These are phyloP conservation scores for Striga asiatica DNA, from an alignment of 257 asterid species.

Conservation along the genomic window DNA sequence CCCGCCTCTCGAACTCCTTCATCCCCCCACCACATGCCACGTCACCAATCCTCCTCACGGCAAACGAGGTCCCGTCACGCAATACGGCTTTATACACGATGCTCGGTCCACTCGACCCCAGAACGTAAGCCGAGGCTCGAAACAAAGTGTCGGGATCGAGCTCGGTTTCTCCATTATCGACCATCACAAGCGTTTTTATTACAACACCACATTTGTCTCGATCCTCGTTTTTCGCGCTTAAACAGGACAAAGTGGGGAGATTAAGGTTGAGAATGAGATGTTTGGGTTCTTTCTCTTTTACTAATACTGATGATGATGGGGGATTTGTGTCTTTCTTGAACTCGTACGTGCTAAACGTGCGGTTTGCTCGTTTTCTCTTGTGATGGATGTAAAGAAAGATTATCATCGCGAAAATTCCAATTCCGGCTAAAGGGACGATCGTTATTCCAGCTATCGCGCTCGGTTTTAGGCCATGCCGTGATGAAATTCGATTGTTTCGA, in stretches of 20 bases:
- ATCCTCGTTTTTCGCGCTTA: slow-evolving; percentile 34
- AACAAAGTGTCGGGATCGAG: slow-evolving; percentile 55
- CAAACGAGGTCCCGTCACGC: slow-evolving; percentile 59
- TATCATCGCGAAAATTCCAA: slow-evolving; percentile 55
- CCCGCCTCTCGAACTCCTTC: slow-evolving; percentile 61
- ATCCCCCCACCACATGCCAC: slow-evolving; percentile 27
- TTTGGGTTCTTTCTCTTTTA: slow-evolving; percentile 23
- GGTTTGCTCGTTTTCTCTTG: slow-evolving; percentile 17
- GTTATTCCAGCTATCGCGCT: slow-evolving; percentile 53
- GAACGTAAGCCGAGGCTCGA: slow-evolving; percentile 78
- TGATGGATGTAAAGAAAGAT: slow-evolving; percentile 44
- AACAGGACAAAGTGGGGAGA: slow-evolving; percentile 49
- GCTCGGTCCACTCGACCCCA: slow-evolving; percentile 62
- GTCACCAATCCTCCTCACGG: slow-evolving; percentile 84
- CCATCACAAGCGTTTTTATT: slow-evolving; percentile 69
- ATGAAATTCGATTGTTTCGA: not conserved
- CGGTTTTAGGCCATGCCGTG: slow-evolving; percentile 41
- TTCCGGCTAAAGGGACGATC: slow-evolving; percentile 54
- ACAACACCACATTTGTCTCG: slow-evolving; percentile 30
- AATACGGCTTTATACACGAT: slow-evolving; percentile 87
- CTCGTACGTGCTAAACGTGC: slow-evolving; percentile 17
- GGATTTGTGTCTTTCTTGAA: slow-evolving; percentile 28
- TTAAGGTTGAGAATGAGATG: slow-evolving; percentile 5
- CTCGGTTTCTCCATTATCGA: slow-evolving; percentile 68
- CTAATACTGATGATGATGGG: not conserved